phyloP scores from a whole-genome alignment of 768 basidiomycete species.

The Trametes cubensis region DNA sequence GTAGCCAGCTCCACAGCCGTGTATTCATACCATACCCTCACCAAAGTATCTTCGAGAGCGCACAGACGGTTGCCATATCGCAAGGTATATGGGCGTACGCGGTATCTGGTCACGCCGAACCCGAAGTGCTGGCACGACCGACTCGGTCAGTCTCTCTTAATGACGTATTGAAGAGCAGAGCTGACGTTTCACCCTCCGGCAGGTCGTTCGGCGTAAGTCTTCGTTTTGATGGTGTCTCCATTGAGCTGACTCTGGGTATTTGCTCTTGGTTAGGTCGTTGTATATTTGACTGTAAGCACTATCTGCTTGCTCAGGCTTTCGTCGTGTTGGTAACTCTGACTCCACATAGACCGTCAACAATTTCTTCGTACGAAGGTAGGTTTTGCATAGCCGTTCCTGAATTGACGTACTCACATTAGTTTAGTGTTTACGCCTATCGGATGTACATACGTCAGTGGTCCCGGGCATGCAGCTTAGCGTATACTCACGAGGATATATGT shows the following conservation, averaged over 20 bases:
- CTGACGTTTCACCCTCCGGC: background rate
- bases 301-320: too few species aligned
- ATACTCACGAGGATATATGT: background rate
- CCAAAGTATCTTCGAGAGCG: conserved; percentile 1
- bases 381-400: too few species aligned
- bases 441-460: conserved; percentile 1
- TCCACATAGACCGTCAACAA: background rate
- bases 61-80: background rate
- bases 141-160: background rate
- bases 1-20: too few species aligned
- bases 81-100: background rate
- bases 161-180: background rate
- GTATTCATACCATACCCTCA: background rate
- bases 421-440: conserved; percentile 4
- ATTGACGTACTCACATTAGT: background rate
- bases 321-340: background rate
- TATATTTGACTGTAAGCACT: background rate
- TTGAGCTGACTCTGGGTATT: background rate
- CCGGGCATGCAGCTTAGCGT: too few species aligned
- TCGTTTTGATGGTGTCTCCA: too few species aligned
- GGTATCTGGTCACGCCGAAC: background rate
- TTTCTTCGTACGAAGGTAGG: conserved; percentile 4
- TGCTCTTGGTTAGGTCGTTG: background rate
- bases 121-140: background rate
- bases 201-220: conserved; percentile 1